Conservation (phyloP, 176 grass and related monocot genomes). For the Stipa capillata region DNA sequence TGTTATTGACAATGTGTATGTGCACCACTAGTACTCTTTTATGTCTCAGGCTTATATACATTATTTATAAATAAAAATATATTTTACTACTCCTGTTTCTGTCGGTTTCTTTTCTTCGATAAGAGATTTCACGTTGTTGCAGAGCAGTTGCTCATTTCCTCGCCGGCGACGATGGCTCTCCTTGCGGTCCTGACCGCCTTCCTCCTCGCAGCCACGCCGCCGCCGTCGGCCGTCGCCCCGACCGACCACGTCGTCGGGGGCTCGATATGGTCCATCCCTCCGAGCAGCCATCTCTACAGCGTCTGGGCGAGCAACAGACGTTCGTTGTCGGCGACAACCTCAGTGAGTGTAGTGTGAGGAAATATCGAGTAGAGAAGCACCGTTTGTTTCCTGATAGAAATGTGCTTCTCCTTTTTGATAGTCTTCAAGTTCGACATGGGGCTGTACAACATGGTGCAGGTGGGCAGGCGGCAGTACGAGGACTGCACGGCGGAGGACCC, state of each 20-base stretch:
- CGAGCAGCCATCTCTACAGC: slow-evolving; percentile 14
- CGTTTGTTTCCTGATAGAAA: neutral
- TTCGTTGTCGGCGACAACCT: slow-evolving; percentile 35
- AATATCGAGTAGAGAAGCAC: too few species aligned
- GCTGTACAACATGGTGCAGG: slow-evolving; percentile 52
- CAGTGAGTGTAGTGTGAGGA: too few species aligned
- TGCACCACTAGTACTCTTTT: too few species aligned
- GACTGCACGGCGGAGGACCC: slow-evolving; percentile 15
- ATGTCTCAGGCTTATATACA: too few species aligned
- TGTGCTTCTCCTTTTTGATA: neutral
- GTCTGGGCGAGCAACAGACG: slow-evolving; percentile 37
- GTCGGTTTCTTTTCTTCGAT: too few species aligned
- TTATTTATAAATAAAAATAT: too few species aligned
- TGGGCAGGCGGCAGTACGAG: slow-evolving; percentile 29
- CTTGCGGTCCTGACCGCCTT: neutral
- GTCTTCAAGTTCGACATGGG: slow-evolving; percentile 50
- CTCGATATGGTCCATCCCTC: slow-evolving; percentile 51
- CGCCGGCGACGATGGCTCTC: neutral
- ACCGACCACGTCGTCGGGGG: slow-evolving; percentile 36
- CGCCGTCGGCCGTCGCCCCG: neutral
- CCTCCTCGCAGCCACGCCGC: neutral
- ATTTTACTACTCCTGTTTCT: too few species aligned
- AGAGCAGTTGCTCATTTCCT: neutral
- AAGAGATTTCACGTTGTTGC: neutral
- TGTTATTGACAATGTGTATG: too few species aligned